Base-by-base conservation (phyloP, 768 basidiomycete genomes). In the Sarcodon sp. region DNA sequence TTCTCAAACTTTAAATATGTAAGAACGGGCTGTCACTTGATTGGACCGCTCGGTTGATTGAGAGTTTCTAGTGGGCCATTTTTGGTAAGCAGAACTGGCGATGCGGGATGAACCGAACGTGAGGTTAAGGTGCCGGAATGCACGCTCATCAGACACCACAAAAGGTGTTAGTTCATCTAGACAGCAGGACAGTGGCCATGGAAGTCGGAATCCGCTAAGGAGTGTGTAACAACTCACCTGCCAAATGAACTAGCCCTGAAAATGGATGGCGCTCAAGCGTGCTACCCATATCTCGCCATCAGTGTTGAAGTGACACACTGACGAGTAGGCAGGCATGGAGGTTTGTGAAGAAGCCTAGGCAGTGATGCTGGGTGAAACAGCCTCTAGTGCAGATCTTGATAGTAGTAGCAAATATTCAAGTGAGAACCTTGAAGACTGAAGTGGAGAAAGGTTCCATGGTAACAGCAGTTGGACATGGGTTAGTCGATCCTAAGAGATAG, bases 331-430 rank as follows among this genome's bases (percentile, higher is more conserved):
- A 75, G 77, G 76, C 76, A 74, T 80, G 79, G 77, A 76, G 79
- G 79, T 82, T 69, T 62, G 74, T 79, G 77, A 77, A 77, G 79
- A 81, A 83, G 78, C 77, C 75, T 79, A 70, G 77, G 79, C 74
- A 76, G 80, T 69, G 69, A 81, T 76, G 71, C 74, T 70, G 72
- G 73, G 73, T 78, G 73, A 69, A 82, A 77, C 77, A 66, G 77
- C 80, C 80, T 76, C 77, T 80, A 80, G 80, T 80, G 79, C 80
- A 82, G 80, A 81, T 84, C 80, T 82, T 80, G 79, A 80, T 83
- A 78, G 79, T 77, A 82, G 81, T 83, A 83, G 80, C 81, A 82
- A 82, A 82, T 83, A 82, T 78, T 80, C 80, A 78, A 80, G 76
- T 79, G 79, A 79, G 80, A 81, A 72, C 80, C 77, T 81, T 76